Evolutionary conservation across 495 filamentous ascomycete genomes (phyloP).

Genomic region (Trichoderma reesei): DNA sequence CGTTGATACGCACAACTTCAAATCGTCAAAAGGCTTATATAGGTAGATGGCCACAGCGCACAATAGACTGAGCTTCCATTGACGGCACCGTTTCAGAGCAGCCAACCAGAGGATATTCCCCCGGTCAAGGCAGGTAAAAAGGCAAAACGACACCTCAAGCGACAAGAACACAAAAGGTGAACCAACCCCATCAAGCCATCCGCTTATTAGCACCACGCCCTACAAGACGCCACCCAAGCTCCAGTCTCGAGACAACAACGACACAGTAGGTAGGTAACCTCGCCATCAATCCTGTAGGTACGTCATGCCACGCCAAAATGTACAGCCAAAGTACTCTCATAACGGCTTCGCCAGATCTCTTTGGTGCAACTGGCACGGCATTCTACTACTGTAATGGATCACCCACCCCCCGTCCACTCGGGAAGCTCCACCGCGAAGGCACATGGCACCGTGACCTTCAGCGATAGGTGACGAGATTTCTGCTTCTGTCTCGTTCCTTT

Average conservation of each 20-base stretch:
- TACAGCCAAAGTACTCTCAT: neutral
- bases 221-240: too few relatives aligned
- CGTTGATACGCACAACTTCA: too few relatives aligned
- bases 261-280: neutral
- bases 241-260: too few relatives aligned
- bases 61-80: neutral
- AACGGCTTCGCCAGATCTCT: neutral
- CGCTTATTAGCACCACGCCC: too few relatives aligned
- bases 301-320: neutral
- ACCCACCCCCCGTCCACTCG: neutral
- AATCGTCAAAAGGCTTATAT: neutral
- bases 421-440: conserved; percentile 4
- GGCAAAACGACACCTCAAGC: too few relatives aligned
- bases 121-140: too few relatives aligned
- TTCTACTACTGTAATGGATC: too few relatives aligned
- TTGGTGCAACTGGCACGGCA: neutral
- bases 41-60: neutral
- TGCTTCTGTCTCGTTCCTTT: neutral
- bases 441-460: conserved; percentile 6
- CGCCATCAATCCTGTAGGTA: neutral
- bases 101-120: too few relatives aligned
- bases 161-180: too few relatives aligned
- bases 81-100: neutral
- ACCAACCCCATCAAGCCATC: too few relatives aligned
- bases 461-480: neutral